Evolutionary conservation across 228 moss, liverwort and hornwort species (phyloP), one percentile per base, ranked within the genome.

Genomic region (Sphagnum fallax): DNA sequence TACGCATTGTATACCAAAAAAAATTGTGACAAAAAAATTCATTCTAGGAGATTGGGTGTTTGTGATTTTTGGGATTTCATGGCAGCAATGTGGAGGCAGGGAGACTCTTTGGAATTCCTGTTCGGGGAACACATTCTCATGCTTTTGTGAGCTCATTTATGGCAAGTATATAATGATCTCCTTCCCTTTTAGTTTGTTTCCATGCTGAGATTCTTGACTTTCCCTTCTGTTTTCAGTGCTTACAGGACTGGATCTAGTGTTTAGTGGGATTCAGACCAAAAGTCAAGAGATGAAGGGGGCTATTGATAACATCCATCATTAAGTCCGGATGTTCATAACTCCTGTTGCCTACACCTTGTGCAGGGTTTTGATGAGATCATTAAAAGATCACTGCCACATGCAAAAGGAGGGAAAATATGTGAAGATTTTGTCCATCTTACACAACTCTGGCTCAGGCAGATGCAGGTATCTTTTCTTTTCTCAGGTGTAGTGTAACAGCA

Each of bases 341-440:
- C 32, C 32, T 32, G 32, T 32, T 32, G 2, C 2, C 32, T 32
- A 3, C 55, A 55, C 55, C 55, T 78, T 52, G 14, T 65, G 80
- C 87, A 95, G 95, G 89, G 96, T 81, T 91, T 96, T 80, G 92
- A 96, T 78, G 96, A 96, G 78, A 92, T 96, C 53, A 86, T 79
- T 53, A 88, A 86, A 63, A 81, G 92, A 67, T 83, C 73, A 48
- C 73, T 96, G 64, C 71, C 78, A 64, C 73, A 85, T 73, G 80
- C 81, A 15, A 73, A 83, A 51, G 85, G 80, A 49, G 74, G 80
- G 13, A 77, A 65, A 47, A 74, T 68, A 61, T 91, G 88, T 68
- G 87, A 86, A 63, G 92, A 96, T 64, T 92, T 96, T 61, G 92
- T 86, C 50, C 86, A 81, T 77, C 88, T 89, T 67, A 88, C 96